phyloP scores from a whole-genome alignment of 345 rosid species.

The Arabis hirsuta region DNA sequence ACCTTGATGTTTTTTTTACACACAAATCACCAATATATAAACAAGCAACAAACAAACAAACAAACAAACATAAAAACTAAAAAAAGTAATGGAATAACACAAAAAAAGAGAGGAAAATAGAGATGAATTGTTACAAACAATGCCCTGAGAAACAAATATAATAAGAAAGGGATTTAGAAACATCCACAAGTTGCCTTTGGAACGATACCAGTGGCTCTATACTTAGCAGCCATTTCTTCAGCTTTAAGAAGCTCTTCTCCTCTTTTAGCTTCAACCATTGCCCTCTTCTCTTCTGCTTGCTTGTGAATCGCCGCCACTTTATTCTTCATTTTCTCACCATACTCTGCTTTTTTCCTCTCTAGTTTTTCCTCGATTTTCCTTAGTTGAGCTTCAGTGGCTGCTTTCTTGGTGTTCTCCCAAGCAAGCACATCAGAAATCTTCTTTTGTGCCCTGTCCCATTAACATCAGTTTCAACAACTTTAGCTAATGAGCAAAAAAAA shows the following conservation, averaged over 20 bases:
- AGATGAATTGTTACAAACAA: constrained; percentile 28
- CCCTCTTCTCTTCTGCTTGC: constrained; percentile 86
- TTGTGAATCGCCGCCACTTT: constrained; percentile 74
- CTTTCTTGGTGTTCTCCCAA: constrained; percentile 92
- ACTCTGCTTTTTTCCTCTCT: constrained; percentile 83
- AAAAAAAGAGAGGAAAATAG: not conserved
- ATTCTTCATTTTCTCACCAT: constrained; percentile 85
- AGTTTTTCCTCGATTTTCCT: constrained; percentile 76
- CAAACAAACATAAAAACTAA: constrained; percentile 13
- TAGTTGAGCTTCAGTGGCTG: constrained; percentile 73
- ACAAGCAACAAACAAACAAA: constrained; percentile 16
- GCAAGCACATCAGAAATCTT: constrained; percentile 65
- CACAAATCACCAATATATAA: constrained; percentile 27
- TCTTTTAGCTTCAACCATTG: constrained; percentile 72
- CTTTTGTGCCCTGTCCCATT: constrained; percentile 76
- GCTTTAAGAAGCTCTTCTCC: constrained; percentile 86
- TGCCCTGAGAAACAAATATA: constrained; percentile 28
- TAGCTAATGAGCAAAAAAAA: not conserved
- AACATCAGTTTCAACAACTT: not conserved
- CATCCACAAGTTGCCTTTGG: constrained; percentile 84
- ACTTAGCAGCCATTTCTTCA: constrained; percentile 86
- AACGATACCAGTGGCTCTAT: constrained; percentile 70
- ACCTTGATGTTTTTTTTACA: not conserved
- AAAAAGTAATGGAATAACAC: constrained; percentile 17
- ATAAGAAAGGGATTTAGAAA: constrained; percentile 49